Evolutionary conservation across 495 filamentous ascomycete species (phyloP), one percentile per base, ranked within the genome.

Genomic region (Aspergillus leporis): DNA sequence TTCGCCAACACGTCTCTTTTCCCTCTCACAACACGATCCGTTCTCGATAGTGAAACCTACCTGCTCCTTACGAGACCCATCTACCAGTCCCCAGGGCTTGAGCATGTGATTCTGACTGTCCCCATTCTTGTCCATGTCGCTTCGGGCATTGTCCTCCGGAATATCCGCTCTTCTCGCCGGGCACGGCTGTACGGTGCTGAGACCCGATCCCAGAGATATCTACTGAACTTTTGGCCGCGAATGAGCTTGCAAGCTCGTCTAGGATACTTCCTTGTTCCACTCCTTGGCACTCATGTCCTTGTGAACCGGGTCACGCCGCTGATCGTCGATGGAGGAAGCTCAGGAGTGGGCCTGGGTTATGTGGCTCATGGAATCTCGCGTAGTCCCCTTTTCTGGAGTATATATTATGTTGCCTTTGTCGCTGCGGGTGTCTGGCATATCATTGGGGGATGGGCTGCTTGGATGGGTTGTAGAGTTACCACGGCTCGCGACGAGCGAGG

Each of bases 351-450:
- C 1, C 74, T 97, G 28, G 86, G 84, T 21, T 97, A 87, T 70
- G 84, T 96, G 0, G 85, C 86, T n/a, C 92, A 96, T 72, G 93
- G 91, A 5, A 92, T 97, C 69, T 86, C 85, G 40, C 81, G 84
- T 30, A 83, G 85, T 69, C 82, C 84, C 7, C 55, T 82, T 14
- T 74, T 90, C n/a, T 84, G 83, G 52, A 88, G 85, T 74, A 58
- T 79, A 1, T 84, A 88, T 16, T 96, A 92, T 66, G 66, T 77
- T 3, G 74, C 82, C 13, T 80, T 97, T 65, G 75, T 97, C 22
- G 80, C 80, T 4, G 72, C 88, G 0, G 90, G 85, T 6, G 85
- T 81, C 19, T 92, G 86, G 59, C 93, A 97, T 75, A 84, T 92
- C 62, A 83, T 90, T 22, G 95, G 90, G 80, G 93, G 93, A 0